phyloP scores from a whole-genome alignment of 2,329 filamentous ascomycete genomes.

The Septoria linicola region DNA sequence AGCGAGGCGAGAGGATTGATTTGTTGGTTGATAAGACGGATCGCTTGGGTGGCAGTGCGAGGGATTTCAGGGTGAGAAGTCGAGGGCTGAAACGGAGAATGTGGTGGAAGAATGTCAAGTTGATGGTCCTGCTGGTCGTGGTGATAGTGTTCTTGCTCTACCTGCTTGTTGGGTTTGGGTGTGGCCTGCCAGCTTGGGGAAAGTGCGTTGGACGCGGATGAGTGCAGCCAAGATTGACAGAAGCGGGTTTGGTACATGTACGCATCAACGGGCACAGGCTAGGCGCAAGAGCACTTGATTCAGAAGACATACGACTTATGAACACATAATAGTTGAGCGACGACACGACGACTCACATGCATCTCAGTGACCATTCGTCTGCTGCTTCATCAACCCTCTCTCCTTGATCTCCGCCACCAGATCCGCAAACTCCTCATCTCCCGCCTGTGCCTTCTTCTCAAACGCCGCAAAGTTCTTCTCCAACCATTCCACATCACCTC shows the following conservation, averaged over 20 bases:
- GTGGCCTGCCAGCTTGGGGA: constrained; percentile 59
- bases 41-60: constrained; percentile 78
- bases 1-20: constrained; percentile 90
- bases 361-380: background rate
- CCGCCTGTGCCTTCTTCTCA: constrained; percentile 36
- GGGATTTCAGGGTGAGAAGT: constrained; percentile 86
- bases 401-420: constrained; percentile 37
- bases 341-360: too few species aligned
- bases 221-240: background rate
- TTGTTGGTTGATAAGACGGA: constrained; percentile 96
- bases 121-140: constrained; percentile 77
- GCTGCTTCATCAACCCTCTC: constrained; percentile 30
- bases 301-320: too few species aligned
- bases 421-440: constrained; percentile 38
- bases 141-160: constrained; percentile 72
- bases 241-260: background rate
- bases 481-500: constrained; percentile 38
- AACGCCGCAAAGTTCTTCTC: constrained; percentile 37
- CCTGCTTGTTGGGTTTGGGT: constrained; percentile 69
- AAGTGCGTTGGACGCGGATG: constrained; percentile 26
- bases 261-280: background rate
- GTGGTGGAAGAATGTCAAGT: constrained; percentile 99
- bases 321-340: too few species aligned
- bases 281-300: too few species aligned
- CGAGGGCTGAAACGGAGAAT: constrained; percentile 84